Evolutionary conservation across 176 grass and related monocot species (phyloP).

Genomic region (Echinochloa phyllopogon): DNA sequence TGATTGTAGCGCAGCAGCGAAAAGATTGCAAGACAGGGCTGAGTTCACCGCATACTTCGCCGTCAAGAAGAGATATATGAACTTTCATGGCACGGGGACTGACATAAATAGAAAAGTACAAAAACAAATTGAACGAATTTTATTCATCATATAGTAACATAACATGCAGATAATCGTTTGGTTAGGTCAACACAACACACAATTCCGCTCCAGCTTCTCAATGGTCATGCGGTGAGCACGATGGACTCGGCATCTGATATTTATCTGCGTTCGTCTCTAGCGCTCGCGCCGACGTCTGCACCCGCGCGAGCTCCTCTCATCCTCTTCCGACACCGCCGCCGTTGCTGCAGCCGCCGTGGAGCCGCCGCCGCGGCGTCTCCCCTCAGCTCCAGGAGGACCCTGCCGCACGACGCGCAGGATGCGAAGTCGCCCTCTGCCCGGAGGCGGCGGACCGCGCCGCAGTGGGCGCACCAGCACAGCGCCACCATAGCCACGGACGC

Average conservation of each 20-base stretch:
- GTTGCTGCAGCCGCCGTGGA: neutral
- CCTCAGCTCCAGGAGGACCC: conserved; percentile 41
- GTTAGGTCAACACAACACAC: neutral
- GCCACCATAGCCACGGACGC: conserved; percentile 12
- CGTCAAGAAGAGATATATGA: too few relatives aligned
- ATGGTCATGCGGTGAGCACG: conserved; percentile 1
- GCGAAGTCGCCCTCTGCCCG: conserved; percentile 39
- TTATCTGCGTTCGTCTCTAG: neutral
- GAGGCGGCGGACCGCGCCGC: conserved; percentile 41
- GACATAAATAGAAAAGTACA: neutral
- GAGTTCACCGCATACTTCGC: too few relatives aligned
- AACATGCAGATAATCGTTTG: neutral
- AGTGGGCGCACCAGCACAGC: conserved; percentile 46
- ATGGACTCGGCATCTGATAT: conserved; percentile 40
- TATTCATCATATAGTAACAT: neutral
- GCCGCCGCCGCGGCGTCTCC: neutral
- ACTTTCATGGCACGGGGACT: neutral
- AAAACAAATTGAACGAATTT: neutral
- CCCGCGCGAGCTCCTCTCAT: neutral
- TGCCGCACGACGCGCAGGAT: conserved; percentile 47
- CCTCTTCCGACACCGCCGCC: neutral
- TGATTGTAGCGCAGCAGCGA: too few relatives aligned
- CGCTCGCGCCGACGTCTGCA: neutral
- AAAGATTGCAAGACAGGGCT: too few relatives aligned
- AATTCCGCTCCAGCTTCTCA: neutral